A percentile compares a stretch with the other conserved stretches of the same genome.
These are phyloP conservation scores for Amanita subjunquillea DNA, from an alignment of 768 basidiomycete species.

Conservation along the genomic window DNA sequence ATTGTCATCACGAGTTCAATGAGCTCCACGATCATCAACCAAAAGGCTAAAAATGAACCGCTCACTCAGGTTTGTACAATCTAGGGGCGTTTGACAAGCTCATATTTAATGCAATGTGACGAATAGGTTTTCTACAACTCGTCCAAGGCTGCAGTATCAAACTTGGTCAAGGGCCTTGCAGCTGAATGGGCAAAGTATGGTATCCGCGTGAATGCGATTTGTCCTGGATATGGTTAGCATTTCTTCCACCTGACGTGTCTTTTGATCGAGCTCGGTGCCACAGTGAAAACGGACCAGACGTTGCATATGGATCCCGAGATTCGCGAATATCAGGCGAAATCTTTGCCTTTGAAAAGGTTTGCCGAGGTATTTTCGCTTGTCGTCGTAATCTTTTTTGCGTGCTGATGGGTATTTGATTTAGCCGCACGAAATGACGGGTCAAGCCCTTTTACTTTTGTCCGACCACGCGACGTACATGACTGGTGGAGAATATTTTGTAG, in stretches of 20 bases:
- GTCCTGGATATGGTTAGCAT: conserved; percentile 43
- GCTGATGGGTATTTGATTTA: conserved; percentile 9
- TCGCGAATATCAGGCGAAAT: conserved; percentile 34
- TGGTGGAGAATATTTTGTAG: conserved; percentile 8
- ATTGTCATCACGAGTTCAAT: conserved; percentile 61
- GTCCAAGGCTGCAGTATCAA: conserved; percentile 41
- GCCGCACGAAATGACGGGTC: conserved; percentile 49
- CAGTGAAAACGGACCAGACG: conserved; percentile 54
- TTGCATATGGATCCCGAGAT: conserved; percentile 38
- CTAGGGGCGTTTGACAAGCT: neutral
- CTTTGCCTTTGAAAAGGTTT: conserved; percentile 46
- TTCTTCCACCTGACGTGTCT: neutral
- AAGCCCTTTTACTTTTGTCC: conserved; percentile 43
- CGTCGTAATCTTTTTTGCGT: neutral
- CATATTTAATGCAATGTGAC: conserved; percentile 8
- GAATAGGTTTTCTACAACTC: conserved; percentile 47
- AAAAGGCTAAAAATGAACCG: conserved; percentile 29
- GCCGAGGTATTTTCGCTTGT: conserved; percentile 28
- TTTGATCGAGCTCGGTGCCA: neutral
- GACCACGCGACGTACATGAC: conserved; percentile 24
- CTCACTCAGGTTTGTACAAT: conserved; percentile 34
- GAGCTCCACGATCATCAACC: conserved; percentile 59
- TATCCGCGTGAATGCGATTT: conserved; percentile 52
- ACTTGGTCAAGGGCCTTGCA: conserved; percentile 46
- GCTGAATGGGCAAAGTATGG: conserved; percentile 46